A percentile compares a stretch with the other conserved stretches of the same genome.
Conservation (phyloP, 805 yeast species). For the Lachancea fermentati region DNA sequence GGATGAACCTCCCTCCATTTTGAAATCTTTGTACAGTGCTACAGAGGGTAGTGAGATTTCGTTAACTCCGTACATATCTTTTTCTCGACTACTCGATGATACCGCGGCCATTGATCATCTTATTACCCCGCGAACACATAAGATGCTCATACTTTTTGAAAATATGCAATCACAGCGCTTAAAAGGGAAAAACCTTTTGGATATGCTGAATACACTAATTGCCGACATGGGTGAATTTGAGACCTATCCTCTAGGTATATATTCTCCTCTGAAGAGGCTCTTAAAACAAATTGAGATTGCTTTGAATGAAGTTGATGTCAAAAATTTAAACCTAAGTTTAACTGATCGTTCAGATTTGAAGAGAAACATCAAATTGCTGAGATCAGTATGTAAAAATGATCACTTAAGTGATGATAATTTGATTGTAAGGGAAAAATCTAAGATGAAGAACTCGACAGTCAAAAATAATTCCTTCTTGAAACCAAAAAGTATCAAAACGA, state of each 20-base stretch:
- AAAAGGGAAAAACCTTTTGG: constrained; percentile 50
- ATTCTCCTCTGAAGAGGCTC: constrained; percentile 60
- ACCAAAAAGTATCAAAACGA: constrained; percentile 3
- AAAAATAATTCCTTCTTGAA: background rate
- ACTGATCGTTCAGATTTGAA: constrained; percentile 8
- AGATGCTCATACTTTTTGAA: constrained; percentile 57
- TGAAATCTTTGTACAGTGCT: constrained; percentile 40
- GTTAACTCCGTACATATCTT: constrained; percentile 49
- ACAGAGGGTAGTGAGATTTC: constrained; percentile 25
- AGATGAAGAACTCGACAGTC: background rate
- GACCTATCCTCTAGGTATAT: constrained; percentile 68
- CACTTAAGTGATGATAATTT: background rate
- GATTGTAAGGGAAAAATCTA: background rate
- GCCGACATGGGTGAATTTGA: constrained; percentile 50
- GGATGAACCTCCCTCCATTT: constrained; percentile 32
- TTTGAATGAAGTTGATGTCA: constrained; percentile 44
- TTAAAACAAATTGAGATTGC: constrained; percentile 48
- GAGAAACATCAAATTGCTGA: constrained; percentile 1
- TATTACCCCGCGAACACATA: constrained; percentile 62
- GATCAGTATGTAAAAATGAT: background rate
- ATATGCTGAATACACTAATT: constrained; percentile 53
- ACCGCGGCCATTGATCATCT: constrained; percentile 50
- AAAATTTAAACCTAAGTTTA: constrained; percentile 41
- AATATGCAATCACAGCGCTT: constrained; percentile 49
- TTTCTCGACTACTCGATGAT: constrained; percentile 64